Base-by-base conservation (phyloP, 2,329 filamentous ascomycete species). In the Ploettnerulaceae sp. region DNA sequence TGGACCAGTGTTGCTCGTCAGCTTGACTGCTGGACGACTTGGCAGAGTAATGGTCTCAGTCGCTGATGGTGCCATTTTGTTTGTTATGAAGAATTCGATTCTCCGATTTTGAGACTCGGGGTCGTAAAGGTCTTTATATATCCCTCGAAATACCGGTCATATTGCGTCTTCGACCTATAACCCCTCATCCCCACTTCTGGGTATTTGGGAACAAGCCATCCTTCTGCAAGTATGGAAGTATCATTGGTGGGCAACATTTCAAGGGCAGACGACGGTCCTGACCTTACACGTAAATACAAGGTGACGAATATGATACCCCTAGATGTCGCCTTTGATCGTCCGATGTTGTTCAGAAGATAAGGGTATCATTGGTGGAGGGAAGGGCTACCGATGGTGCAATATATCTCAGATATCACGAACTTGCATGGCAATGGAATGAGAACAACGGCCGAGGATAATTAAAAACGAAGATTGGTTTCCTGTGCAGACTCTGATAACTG, bases 61-160 rank as follows among this genome's bases (percentile, higher is more conserved):
- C 39, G 57, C 59, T 37, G 60, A 58, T 12, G 60, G 60, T 14
- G 60, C 58, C 60, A 62, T 62, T 37, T 37, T 57, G 31, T 21
- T 29, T 40, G 31, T 38, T 20, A 21, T 20, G 33, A 32, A 17
- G 20, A 14, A 32, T 9, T 32, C 22, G 14, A 1, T 9, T 36
- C 26, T 29, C 14, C 38, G 11, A 5, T 12, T 25, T 17, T 36
- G 22, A 26, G 9, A 43, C 11, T 32, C 8, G 12, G 29, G 12
- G 7, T 25, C 20, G 32, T n/a, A 14, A 25, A 11, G 12, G 21
- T 44, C 17, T 28, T 34, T 36, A 25, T 29, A 36, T 20, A 3
- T 15, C 4, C 17, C 9, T 43, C 6, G 9, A 15, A 15, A 26
- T 9, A 4, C 15, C 32, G 44, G 21, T 41, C 9, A 18, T 28